These are phyloP conservation scores for Phylloporus sp. DNA, from an alignment of 768 basidiomycete genomes.

Conservation along the genomic window DNA sequence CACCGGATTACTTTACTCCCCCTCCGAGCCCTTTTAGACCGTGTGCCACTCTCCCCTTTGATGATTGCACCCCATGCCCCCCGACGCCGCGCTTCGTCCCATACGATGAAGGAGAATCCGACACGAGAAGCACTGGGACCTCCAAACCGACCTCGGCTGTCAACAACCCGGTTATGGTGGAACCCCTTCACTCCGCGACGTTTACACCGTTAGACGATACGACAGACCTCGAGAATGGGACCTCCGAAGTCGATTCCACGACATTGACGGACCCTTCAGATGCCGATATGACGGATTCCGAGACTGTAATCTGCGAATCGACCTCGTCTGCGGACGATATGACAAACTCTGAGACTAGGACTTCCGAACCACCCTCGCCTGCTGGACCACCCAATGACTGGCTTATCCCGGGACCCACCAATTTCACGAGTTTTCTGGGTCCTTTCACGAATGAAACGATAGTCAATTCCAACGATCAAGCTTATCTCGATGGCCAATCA, in stretches of 20 bases:
- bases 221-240: too few species aligned
- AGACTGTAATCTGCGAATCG: too few species aligned
- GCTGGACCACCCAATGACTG: too few species aligned
- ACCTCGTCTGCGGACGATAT: neutral
- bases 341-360: too few species aligned
- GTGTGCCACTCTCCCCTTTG: neutral
- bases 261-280: neutral
- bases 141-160: neutral
- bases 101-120: neutral
- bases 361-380: neutral
- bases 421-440: neutral
- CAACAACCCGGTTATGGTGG: neutral
- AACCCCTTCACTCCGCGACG: neutral
- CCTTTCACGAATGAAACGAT: neutral
- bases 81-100: slow-evolving; percentile 6
- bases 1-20: neutral
- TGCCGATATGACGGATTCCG: too few species aligned
- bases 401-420: neutral
- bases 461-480: neutral
- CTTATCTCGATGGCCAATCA: neutral
- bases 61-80: slow-evolving; percentile 15
- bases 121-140: neutral
- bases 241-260: too few species aligned
- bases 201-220: too few species aligned
- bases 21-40: slow-evolving; percentile 1